Evolutionary conservation across 2,329 filamentous ascomycete genomes (phyloP), one percentile per base, ranked within the genome.

Genomic region (Fulvia fulva): DNA sequence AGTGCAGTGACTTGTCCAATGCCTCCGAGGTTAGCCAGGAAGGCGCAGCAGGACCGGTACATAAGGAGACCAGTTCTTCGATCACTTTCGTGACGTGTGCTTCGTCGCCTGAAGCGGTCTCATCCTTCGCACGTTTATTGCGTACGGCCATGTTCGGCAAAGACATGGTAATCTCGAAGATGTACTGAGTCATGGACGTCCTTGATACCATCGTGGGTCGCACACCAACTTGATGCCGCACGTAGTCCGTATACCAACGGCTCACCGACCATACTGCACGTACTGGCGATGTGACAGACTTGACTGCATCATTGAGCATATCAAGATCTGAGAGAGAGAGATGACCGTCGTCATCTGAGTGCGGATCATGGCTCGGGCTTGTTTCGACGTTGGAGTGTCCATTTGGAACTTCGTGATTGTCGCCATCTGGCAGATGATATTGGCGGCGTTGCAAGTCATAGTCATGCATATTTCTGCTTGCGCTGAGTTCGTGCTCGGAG

Each of bases 1-100:
- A 72, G 21, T 56, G 16, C 4, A 71, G 45, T 5, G 66, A 65
- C 6, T 16, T 41, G 7, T 49, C 45, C 5, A 67, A 56, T 1
- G 71, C 64, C 25, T 57, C 47, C 2, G 41, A 30, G 5, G 63
- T 68, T 14, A 67, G 51, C n/a, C 59, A 59, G 9, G 45, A 43
- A 5, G 56, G 28, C 14, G 58, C 34, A 16, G 37, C 23, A 5
- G 53, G 37, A 12, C 61, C 54, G 5, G 43, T 55, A 30, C 67
- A 65, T 1, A 68, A 49, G 5, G 53, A 43, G 7, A 65, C 34
- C 11, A 70, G 52, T 14, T 58, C 56, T 5, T 59, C 22, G 4
- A 57, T 60, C 1, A 68, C 53, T 11, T 56, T 22, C 5, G 57
- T n/a, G 30, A 64, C 44, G 43, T 69, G 63, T 4, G 55, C 56